Evolutionary conservation across 352 stramenopile species (phyloP).

Genomic region (Pythium rishiriense): DNA sequence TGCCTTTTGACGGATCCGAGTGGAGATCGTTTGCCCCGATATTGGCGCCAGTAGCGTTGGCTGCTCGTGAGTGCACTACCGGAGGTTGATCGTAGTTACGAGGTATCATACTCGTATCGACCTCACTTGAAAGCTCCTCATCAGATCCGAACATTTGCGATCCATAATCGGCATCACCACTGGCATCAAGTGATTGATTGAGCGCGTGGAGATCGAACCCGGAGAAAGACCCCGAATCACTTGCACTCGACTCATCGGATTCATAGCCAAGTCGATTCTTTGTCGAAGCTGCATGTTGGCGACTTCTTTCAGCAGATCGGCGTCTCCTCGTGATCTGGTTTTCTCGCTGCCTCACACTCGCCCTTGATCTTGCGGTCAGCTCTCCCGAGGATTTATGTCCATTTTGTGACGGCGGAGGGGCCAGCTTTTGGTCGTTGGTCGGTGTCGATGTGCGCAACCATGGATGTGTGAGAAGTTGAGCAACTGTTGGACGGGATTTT

Average conservation of each 20-base stretch:
- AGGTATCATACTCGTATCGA: background rate
- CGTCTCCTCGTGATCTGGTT: constrained; percentile 1
- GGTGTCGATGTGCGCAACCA: constrained; percentile 41
- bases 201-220: background rate
- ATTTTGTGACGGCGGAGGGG: background rate
- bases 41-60: too few relatives aligned
- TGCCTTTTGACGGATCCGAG: background rate
- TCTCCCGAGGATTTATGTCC: background rate
- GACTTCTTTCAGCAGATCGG: background rate
- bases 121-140: background rate
- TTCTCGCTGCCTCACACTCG: background rate
- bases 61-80: background rate
- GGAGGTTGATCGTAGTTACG: background rate
- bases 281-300: background rate
- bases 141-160: background rate
- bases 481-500: constrained; percentile 37
- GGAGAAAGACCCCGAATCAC: constrained; percentile 3
- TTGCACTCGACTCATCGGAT: constrained; percentile 9
- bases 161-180: background rate
- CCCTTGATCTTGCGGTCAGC: background rate
- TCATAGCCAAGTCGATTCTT: constrained; percentile 7
- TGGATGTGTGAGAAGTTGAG: constrained; percentile 56
- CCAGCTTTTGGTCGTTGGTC: background rate
- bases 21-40: too few relatives aligned
- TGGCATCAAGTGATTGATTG: background rate